phyloP scores from a whole-genome alignment of 129 eudicot species.

The Tagetes erecta region DNA sequence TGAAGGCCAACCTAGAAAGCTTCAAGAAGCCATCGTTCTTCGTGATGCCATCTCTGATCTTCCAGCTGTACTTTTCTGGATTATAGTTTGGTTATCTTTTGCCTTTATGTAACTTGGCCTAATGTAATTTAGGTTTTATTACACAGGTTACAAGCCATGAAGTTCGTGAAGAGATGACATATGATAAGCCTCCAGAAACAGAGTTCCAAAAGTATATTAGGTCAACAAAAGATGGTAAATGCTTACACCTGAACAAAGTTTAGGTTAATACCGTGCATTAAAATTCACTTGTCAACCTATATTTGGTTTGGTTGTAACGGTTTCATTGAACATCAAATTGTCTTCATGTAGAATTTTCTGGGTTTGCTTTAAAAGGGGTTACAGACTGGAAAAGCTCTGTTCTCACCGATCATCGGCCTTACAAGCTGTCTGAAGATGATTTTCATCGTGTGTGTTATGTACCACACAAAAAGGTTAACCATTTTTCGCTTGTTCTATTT shows the following conservation, averaged over 20 bases:
- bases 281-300: neutral
- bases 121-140: slow-evolving; percentile 21
- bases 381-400: slow-evolving; percentile 35
- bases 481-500: slow-evolving; percentile 5
- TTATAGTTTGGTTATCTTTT: slow-evolving; percentile 17
- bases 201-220: slow-evolving; percentile 76
- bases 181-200: slow-evolving; percentile 73
- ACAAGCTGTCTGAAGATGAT: slow-evolving; percentile 58
- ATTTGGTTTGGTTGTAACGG: neutral
- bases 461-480: slow-evolving; percentile 73
- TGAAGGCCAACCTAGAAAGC: slow-evolving; percentile 77
- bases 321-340: neutral
- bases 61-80: slow-evolving; percentile 55
- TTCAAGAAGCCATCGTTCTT: slow-evolving; percentile 64
- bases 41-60: slow-evolving; percentile 93
- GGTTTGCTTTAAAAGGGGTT: slow-evolving; percentile 31
- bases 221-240: slow-evolving; percentile 59
- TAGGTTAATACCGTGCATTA: neutral
- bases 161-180: slow-evolving; percentile 65
- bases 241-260: slow-evolving; percentile 13
- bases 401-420: slow-evolving; percentile 83
- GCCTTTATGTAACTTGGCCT: slow-evolving; percentile 12
- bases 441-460: slow-evolving; percentile 62
- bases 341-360: slow-evolving; percentile 45
- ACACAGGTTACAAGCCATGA: slow-evolving; percentile 66